These are phyloP conservation scores for Medicago ruthenica DNA, from an alignment of 306 rosid genomes.

Conservation along the genomic window DNA sequence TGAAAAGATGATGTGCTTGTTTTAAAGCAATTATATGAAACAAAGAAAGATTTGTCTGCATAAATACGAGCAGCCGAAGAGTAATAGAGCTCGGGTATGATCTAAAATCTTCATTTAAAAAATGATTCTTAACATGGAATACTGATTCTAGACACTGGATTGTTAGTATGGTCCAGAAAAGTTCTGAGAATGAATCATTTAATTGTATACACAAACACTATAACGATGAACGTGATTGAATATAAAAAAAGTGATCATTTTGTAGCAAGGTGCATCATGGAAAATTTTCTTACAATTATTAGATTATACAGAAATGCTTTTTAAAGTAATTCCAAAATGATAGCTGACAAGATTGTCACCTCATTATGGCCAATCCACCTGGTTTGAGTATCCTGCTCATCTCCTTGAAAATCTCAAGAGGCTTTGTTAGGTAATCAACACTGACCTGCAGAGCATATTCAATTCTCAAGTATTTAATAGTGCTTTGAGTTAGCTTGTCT, in stretches of 20 bases:
- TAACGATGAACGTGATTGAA: no score
- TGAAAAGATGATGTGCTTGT: no score
- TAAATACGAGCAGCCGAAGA: no score
- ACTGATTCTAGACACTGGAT: constrained; percentile 1
- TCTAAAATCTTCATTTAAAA: no score
- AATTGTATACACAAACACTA: no score
- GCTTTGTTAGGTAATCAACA: constrained; percentile 80
- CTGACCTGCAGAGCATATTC: constrained; percentile 68
- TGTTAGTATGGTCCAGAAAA: background rate
- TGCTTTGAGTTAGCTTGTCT: background rate
- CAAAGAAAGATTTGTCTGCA: background rate
- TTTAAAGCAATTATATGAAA: constrained; percentile 18
- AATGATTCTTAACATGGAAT: constrained; percentile 10
- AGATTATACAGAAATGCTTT: constrained; percentile 19
- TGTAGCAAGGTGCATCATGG: no score
- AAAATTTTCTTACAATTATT: no score
- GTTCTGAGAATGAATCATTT: no score
- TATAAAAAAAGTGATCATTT: no score
- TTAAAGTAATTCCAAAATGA: constrained; percentile 23
- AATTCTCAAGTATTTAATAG: background rate
- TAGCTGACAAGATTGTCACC: constrained; percentile 52
- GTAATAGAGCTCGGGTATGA: no score
- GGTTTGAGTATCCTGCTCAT: constrained; percentile 77
- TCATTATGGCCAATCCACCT: constrained; percentile 79
- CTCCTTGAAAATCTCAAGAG: constrained; percentile 76